Conservation (phyloP, 495 filamentous ascomycete species). For the Niebla homalea region DNA sequence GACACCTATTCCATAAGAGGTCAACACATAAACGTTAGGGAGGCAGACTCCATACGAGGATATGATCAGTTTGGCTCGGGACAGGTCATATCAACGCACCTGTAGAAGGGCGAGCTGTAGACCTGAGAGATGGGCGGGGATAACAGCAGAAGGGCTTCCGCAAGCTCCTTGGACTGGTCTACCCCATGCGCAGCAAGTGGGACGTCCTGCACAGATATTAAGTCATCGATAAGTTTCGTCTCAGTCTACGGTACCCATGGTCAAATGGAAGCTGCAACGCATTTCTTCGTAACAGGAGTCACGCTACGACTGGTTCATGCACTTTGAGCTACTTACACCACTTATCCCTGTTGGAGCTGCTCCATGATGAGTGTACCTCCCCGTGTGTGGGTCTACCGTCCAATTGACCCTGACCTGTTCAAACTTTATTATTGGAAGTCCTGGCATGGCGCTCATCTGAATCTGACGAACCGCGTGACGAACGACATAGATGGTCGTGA, state of each 20-base stretch:
- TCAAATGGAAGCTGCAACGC: too few relatives aligned
- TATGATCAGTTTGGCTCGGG: not conserved
- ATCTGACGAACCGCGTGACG: not conserved
- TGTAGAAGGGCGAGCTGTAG: conserved; percentile 81
- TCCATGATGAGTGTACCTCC: conserved; percentile 49
- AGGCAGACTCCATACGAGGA: not conserved
- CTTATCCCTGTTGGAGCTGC: conserved; percentile 72
- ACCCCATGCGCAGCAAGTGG: conserved; percentile 76
- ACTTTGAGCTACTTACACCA: conserved; percentile 19
- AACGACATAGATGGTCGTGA: conserved; percentile 2
- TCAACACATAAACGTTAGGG: not conserved
- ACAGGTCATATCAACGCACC: conserved; percentile 18
- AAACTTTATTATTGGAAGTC: too few relatives aligned
- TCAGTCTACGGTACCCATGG: too few relatives aligned
- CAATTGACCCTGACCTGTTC: conserved; percentile 77
- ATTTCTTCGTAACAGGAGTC: too few relatives aligned
- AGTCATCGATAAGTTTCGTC: too few relatives aligned
- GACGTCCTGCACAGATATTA: conserved; percentile 40
- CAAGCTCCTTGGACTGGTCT: conserved; percentile 69
- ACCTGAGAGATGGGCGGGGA: conserved; percentile 58
- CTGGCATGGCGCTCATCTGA: too few relatives aligned
- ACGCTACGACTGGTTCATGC: too few relatives aligned
- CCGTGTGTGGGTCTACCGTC: conserved; percentile 66
- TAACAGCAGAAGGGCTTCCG: conserved; percentile 42
- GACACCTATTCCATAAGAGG: too few relatives aligned